phyloP scores from a whole-genome alignment of 441 rosid species.

The Populus hybrid region DNA sequence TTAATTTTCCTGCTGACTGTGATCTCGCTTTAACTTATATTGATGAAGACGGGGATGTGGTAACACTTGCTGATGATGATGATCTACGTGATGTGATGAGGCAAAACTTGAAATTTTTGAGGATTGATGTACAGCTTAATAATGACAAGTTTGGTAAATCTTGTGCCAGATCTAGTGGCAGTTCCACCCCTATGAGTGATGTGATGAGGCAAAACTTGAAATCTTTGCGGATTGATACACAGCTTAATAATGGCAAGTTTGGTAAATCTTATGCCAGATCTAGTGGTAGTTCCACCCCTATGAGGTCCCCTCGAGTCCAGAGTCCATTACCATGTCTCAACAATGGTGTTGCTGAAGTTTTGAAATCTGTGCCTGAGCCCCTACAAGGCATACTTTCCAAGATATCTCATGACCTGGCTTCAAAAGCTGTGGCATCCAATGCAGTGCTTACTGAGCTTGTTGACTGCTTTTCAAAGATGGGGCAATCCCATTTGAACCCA shows the following conservation, averaged over 20 bases:
- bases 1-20: slow-evolving; percentile 46
- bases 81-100: slow-evolving; percentile 67
- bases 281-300: slow-evolving; percentile 51
- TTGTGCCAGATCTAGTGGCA: slow-evolving; percentile 41
- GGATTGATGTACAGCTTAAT: slow-evolving; percentile 46
- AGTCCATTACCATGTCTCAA: slow-evolving; percentile 34
- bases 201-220: slow-evolving; percentile 65
- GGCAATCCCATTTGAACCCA: slow-evolving; percentile 27
- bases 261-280: slow-evolving; percentile 36
- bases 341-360: slow-evolving; percentile 41
- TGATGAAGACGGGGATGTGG: slow-evolving; percentile 89
- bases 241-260: slow-evolving; percentile 28
- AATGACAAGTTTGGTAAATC: slow-evolving; percentile 28
- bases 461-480: slow-evolving; percentile 48
- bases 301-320: slow-evolving; percentile 39
- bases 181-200: slow-evolving; percentile 60
- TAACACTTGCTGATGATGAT: slow-evolving; percentile 69
- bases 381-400: slow-evolving; percentile 45
- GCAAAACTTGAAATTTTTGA: slow-evolving; percentile 68
- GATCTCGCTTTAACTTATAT: slow-evolving; percentile 58
- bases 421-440: slow-evolving; percentile 45
- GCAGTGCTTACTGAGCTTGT: slow-evolving; percentile 41
- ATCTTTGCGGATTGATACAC: slow-evolving; percentile 60
- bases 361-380: slow-evolving; percentile 60
- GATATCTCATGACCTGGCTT: slow-evolving; percentile 48